Evolutionary conservation across 192 early-diverging fungal species (phyloP).

Genomic region (Rhizoclosmatium sp.): DNA sequence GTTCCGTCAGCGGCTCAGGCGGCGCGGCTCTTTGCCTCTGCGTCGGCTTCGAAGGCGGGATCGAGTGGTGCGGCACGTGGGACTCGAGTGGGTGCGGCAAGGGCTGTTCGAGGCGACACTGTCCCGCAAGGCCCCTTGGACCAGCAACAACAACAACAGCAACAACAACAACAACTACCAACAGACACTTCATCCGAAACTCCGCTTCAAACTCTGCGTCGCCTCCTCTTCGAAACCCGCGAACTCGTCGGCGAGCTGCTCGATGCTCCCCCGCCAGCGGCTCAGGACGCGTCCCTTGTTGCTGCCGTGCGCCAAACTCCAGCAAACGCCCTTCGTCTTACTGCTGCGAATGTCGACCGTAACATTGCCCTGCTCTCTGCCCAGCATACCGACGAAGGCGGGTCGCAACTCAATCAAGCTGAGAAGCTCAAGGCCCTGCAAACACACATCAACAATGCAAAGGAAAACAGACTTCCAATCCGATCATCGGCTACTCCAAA

Average conservation of each 20-base stretch:
- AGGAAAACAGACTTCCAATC: no score
- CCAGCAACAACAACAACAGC: neutral
- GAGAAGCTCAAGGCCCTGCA: no score
- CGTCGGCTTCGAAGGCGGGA: neutral
- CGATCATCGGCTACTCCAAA: no score
- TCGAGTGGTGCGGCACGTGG: neutral
- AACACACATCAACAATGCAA: no score
- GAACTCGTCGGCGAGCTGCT: conserved; percentile 16
- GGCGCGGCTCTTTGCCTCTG: conserved; percentile 1
- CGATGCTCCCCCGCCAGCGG: neutral
- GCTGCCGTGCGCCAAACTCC: neutral
- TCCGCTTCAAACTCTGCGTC: conserved; percentile 18
- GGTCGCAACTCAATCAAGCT: no score
- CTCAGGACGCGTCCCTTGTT: neutral
- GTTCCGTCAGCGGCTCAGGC: neutral
- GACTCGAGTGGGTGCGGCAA: neutral
- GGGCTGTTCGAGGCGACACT: neutral
- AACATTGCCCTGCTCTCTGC: neutral
- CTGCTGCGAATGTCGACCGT: neutral
- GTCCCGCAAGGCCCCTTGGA: neutral
- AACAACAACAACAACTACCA: neutral
- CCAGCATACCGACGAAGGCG: neutral
- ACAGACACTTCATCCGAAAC: neutral
- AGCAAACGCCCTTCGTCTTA: neutral
- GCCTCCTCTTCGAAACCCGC: conserved; percentile 20